phyloP scores from a whole-genome alignment of 2,329 filamentous ascomycete genomes.

The Microdochium trichocladiopsis region DNA sequence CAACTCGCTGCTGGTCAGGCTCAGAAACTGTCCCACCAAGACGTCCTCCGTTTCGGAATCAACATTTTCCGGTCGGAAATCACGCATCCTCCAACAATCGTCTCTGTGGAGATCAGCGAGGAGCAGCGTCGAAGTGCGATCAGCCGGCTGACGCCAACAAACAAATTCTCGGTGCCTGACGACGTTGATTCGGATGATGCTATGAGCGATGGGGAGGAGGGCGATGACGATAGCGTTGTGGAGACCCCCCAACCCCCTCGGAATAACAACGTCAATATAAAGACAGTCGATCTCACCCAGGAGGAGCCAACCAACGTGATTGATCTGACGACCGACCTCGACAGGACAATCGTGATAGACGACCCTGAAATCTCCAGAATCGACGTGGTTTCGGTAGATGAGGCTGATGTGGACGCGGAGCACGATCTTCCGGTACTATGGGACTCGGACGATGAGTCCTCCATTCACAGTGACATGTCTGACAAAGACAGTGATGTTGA shows the following conservation, averaged over 20 bases:
- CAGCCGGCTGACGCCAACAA: conserved; percentile 11
- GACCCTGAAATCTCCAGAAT: neutral
- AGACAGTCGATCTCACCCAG: too few species aligned
- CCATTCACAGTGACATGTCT: neutral
- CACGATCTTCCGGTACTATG: too few species aligned
- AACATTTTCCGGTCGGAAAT: conserved; percentile 27
- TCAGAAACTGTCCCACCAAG: conserved; percentile 21
- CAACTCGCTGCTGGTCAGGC: conserved; percentile 11
- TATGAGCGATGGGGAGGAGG: too few species aligned
- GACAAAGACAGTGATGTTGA: too few species aligned
- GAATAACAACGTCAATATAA: neutral
- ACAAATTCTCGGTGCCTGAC: conserved; percentile 34
- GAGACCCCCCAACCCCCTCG: conserved; percentile 3
- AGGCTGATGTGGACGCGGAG: neutral
- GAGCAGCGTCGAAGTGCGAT: conserved; percentile 10
- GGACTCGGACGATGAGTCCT: too few species aligned
- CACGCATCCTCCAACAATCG: conserved; percentile 28
- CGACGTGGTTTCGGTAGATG: neutral
- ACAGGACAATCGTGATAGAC: neutral
- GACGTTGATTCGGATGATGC: conserved; percentile 23
- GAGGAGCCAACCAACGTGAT: too few species aligned
- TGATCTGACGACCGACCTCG: neutral
- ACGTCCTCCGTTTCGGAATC: conserved; percentile 29
- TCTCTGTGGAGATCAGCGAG: conserved; percentile 24
- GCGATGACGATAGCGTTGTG: conserved; percentile 9